phyloP scores from a whole-genome alignment of 257 asterid genomes.

The Linaria vulgaris region DNA sequence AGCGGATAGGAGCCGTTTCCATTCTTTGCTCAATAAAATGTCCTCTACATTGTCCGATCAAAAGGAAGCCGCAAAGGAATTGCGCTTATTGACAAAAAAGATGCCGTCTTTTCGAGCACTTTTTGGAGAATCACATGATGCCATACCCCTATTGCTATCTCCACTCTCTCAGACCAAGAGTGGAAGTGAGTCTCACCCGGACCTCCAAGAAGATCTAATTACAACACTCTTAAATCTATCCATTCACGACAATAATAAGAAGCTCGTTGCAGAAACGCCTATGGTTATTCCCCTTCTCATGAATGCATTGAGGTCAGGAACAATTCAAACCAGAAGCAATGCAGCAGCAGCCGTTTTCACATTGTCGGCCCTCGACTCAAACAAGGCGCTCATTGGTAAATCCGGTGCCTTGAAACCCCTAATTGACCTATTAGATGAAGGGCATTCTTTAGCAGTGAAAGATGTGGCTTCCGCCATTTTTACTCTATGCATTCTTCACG shows the following conservation, averaged over 20 bases:
- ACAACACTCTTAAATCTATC: conserved; percentile 80
- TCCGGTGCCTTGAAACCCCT: conserved; percentile 68
- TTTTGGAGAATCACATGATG: conserved; percentile 59
- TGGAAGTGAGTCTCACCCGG: conserved; percentile 34
- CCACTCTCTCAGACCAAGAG: conserved; percentile 50
- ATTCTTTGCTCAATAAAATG: conserved; percentile 52
- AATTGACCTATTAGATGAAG: conserved; percentile 68
- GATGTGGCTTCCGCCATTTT: conserved; percentile 89
- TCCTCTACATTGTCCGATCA: conserved; percentile 55
- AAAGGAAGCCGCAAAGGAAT: conserved; percentile 70
- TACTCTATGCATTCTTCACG: conserved; percentile 66
- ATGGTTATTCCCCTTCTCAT: conserved; percentile 61
- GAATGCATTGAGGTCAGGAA: conserved; percentile 60
- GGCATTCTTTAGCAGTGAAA: conserved; percentile 59
- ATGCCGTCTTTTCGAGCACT: conserved; percentile 77
- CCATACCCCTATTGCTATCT: conserved; percentile 57
- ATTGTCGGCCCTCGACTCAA: conserved; percentile 74
- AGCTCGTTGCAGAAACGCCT: conserved; percentile 81
- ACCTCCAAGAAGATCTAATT: conserved; percentile 81
- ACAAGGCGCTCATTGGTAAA: conserved; percentile 73
- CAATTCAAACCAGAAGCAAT: conserved; percentile 71
- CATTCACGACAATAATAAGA: conserved; percentile 82
- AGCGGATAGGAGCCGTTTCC: conserved; percentile 55
- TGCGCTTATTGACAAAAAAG: conserved; percentile 63
- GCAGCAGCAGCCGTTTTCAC: conserved; percentile 95